Base-by-base conservation (phyloP, 2,329 filamentous ascomycete genomes). In the Pseudogymnoascus sp. region DNA sequence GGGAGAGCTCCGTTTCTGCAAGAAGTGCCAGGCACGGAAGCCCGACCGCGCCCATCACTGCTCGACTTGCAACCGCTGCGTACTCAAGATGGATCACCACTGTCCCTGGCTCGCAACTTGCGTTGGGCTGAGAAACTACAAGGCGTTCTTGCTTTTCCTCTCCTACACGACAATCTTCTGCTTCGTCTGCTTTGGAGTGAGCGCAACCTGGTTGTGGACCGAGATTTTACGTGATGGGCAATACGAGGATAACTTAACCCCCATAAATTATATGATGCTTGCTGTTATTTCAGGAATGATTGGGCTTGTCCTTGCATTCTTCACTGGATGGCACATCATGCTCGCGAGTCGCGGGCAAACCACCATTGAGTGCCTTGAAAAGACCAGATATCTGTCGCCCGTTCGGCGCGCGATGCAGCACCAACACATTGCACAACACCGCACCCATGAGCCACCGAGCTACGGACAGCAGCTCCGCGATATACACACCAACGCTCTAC, bases 11-110 rank as follows among this genome's bases (percentile, higher is more conserved):
- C 86, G 95, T 63, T 98, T 89, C 79, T 99, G 95, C 83, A 98
- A 98, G 79, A 99, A 99, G 79, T 99, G 95, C 77, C 90, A 96
- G 78, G 88, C 88, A 62, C 86, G 90, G 67, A 99, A 99, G 79
- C 95, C 95, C 45, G 95, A 99, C 78, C 90, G 95, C 66, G 87
- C 93, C 34, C 95, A 99, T 76, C 95, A 99, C 79, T 99, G 95
- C 82, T 96, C 92, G 10, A 96, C 92, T 3, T 99, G 95, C 78
- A 86, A 89, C 69, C 89, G 90, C 72, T 99, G 95, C 75, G 93
- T 99, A 25, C 82, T 99, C 75, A 99, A 99, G 81, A 99, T 99
- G 95, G 95, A 99, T 75, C 95, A 99, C 76, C 95, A 99, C 79
- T 99, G 95, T 75, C 95, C 95, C 14, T 99, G 95, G 95, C 83